Conservation (phyloP, 2,329 filamentous ascomycete species). For the Colletotrichum siamense region DNA sequence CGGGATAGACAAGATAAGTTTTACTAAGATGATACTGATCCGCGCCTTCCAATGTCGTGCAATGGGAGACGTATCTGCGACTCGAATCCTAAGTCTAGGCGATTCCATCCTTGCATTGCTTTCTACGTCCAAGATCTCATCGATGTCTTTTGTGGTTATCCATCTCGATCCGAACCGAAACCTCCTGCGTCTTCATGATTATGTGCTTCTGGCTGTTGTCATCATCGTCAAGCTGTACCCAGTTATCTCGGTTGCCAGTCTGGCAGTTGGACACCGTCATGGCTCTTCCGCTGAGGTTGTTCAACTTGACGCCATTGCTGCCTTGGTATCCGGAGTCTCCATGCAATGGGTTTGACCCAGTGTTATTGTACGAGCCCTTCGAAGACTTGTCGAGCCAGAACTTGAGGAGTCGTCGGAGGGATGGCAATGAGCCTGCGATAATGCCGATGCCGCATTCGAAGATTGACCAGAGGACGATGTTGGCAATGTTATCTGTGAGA, state of each 20-base stretch:
- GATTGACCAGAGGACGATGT: not conserved
- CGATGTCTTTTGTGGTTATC: not conserved
- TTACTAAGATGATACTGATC: too few species aligned
- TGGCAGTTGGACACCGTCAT: not conserved
- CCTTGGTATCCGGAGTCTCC: not conserved
- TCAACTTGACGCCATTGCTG: not conserved
- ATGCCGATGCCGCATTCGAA: not conserved
- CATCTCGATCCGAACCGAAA: not conserved
- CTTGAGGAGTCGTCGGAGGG: not conserved
- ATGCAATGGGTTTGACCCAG: accelerated
- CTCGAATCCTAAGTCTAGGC: too few species aligned
- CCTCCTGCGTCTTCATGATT: not conserved
- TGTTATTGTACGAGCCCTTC: not conserved
- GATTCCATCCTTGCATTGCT: too few species aligned
- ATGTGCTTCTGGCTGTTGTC: not conserved
- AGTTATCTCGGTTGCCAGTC: not conserved
- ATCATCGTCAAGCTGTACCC: not conserved
- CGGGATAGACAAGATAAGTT: not conserved
- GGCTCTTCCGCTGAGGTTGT: not conserved
- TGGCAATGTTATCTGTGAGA: not conserved
- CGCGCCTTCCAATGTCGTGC: not conserved
- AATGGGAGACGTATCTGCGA: too few species aligned
- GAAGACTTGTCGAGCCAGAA: not conserved
- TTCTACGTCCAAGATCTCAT: not conserved
- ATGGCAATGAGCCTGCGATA: not conserved